Evolutionary conservation across 768 basidiomycete species (phyloP).

Genomic region (Serendipita vermifera): DNA sequence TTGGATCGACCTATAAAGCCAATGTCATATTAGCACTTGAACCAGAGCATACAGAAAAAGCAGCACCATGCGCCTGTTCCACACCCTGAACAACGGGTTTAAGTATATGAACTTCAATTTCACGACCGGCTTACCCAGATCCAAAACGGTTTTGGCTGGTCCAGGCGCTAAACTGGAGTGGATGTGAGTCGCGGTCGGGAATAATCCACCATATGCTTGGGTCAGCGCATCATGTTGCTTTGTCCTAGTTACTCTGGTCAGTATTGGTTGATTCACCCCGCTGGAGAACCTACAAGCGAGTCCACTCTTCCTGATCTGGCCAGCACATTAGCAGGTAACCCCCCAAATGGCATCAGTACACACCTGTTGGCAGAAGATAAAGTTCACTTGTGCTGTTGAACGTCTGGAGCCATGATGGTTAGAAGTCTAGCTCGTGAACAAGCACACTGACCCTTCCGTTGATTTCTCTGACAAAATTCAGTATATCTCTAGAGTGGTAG

Average conservation of each 20-base stretch:
- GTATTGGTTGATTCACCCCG: not conserved
- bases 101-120: not conserved
- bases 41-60: no score
- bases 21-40: no score
- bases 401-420: not conserved
- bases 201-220: not conserved
- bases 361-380: slow-evolving; percentile 2
- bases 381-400: slow-evolving; percentile 1
- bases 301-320: slow-evolving; percentile 6
- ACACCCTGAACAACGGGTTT: not conserved
- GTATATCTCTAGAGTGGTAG: not conserved
- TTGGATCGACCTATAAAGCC: not conserved
- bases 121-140: not conserved
- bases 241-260: not conserved
- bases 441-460: not conserved
- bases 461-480: not conserved
- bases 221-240: not conserved
- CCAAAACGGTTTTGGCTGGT: not conserved
- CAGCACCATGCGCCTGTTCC: slow-evolving; percentile 4
- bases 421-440: not conserved
- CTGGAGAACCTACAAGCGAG: not conserved
- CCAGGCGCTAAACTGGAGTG: not conserved
- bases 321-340: no score
- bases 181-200: not conserved
- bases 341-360: not conserved